phyloP scores from a whole-genome alignment of 2,329 filamentous ascomycete genomes.

The Pestalotiopsis fici region DNA sequence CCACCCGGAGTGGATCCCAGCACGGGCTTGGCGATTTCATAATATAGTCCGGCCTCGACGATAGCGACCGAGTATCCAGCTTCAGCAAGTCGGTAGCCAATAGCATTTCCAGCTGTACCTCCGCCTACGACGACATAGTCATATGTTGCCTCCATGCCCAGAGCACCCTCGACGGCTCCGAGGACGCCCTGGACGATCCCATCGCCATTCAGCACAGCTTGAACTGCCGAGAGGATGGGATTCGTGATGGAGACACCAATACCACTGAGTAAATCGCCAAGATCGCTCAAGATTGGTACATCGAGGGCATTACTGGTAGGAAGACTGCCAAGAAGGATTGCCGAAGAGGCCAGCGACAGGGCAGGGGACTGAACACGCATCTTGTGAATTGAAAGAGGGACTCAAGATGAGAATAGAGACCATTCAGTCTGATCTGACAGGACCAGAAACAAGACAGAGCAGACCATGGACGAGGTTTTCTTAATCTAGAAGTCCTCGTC shows the following conservation, averaged over 20 bases:
- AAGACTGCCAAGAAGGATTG: neutral
- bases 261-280: conserved; percentile 24
- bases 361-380: neutral
- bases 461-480: neutral
- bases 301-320: neutral
- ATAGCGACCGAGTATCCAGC: conserved; percentile 32
- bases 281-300: neutral
- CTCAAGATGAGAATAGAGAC: neutral
- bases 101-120: conserved; percentile 36
- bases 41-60: conserved; percentile 37
- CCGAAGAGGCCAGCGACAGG: conserved; percentile 3
- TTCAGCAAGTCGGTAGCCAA: conserved; percentile 32
- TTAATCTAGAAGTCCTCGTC: neutral
- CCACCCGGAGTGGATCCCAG: conserved; percentile 12
- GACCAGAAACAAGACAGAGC: neutral
- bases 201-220: conserved; percentile 9
- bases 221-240: conserved; percentile 5
- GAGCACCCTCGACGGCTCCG: conserved; percentile 6
- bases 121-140: conserved; percentile 34
- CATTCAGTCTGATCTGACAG: neutral
- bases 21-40: conserved; percentile 27
- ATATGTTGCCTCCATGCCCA: conserved; percentile 12
- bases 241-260: conserved; percentile 25
- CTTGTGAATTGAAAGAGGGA: conserved; percentile 4
- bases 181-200: conserved; percentile 9